These are phyloP conservation scores for Pseudocercospora fijiensis DNA, from an alignment of 2,329 filamentous ascomycete genomes.

Conservation along the genomic window DNA sequence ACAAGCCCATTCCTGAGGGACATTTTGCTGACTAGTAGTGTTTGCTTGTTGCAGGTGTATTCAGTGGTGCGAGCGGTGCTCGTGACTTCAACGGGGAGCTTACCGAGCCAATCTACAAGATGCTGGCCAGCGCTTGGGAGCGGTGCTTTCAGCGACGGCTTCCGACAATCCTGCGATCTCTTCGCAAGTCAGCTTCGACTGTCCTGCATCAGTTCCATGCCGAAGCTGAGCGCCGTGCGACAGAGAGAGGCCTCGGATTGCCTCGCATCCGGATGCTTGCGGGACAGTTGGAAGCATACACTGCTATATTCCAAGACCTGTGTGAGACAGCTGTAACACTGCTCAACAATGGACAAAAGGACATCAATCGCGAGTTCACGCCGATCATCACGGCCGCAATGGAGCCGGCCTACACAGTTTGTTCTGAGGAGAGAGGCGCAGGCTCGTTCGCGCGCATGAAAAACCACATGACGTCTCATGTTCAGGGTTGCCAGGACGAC, in stretches of 20 bases:
- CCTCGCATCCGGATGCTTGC: slow-evolving; percentile 44
- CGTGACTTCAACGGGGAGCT: slow-evolving; percentile 47
- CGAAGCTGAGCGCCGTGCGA: slow-evolving; percentile 43
- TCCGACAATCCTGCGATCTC: slow-evolving; percentile 43
- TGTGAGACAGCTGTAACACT: slow-evolving; percentile 35
- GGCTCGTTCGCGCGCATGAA: slow-evolving; percentile 57
- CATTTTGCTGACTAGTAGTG: neutral
- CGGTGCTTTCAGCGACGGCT: slow-evolving; percentile 45
- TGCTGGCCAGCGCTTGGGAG: slow-evolving; percentile 47
- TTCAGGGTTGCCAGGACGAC: slow-evolving; percentile 41
- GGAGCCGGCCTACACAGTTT: slow-evolving; percentile 48
- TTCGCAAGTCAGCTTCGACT: slow-evolving; percentile 37
- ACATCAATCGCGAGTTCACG: slow-evolving; percentile 56
- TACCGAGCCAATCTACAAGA: slow-evolving; percentile 41
- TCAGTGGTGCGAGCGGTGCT: slow-evolving; percentile 40
- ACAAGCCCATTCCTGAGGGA: neutral
- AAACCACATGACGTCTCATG: slow-evolving; percentile 47
- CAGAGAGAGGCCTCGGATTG: slow-evolving; percentile 42
- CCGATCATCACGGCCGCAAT: slow-evolving; percentile 51
- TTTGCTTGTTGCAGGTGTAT: slow-evolving; percentile 39
- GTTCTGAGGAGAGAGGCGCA: slow-evolving; percentile 45
- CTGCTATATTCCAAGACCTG: slow-evolving; percentile 44
- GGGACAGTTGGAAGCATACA: slow-evolving; percentile 46
- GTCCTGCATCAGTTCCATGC: slow-evolving; percentile 45
- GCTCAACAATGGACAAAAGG: slow-evolving; percentile 51